A percentile compares a stretch with the other conserved stretches of the same genome.
Evolutionary conservation across 1,139 yeast genomes (phyloP).

Genomic region (Candida sanyaensis): DNA sequence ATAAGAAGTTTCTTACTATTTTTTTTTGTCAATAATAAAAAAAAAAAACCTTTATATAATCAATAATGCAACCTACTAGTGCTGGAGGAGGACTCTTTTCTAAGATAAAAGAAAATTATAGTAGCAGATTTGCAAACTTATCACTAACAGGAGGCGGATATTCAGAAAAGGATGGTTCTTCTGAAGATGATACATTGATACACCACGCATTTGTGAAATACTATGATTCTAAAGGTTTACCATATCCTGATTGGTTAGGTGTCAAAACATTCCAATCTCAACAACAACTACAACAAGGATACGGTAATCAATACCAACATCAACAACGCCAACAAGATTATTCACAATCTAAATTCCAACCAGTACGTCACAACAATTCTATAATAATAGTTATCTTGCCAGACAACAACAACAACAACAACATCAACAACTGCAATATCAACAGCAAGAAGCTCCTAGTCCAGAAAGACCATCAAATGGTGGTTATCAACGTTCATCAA

Average conservation of each 20-base stretch:
- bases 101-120: conserved; percentile 39
- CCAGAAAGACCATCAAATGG: conserved; percentile 9
- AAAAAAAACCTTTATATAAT: not conserved
- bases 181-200: conserved; percentile 43
- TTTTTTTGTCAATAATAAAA: not conserved
- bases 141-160: conserved; percentile 26
- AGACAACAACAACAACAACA: conserved; percentile 18
- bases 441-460: conserved; percentile 6
- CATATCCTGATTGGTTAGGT: conserved; percentile 52
- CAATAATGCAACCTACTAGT: conserved; percentile 6
- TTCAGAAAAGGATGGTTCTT: conserved; percentile 41
- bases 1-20: no score
- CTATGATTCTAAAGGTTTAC: conserved; percentile 32
- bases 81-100: conserved; percentile 29
- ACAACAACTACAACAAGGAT: conserved; percentile 9
- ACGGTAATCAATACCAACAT: conserved; percentile 5
- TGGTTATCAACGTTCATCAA: conserved; percentile 33
- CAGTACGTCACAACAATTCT: conserved; percentile 27
- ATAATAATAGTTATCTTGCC: conserved; percentile 23
- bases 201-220: conserved; percentile 48
- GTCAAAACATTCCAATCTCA: conserved; percentile 18
- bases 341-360: conserved; percentile 24
- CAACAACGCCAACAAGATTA: conserved; percentile 8
- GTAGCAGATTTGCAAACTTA: conserved; percentile 35
- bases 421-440: conserved; percentile 15